These are phyloP conservation scores for Casuarina cunninghamiana DNA, from an alignment of 306 rosid species.

Conservation along the genomic window DNA sequence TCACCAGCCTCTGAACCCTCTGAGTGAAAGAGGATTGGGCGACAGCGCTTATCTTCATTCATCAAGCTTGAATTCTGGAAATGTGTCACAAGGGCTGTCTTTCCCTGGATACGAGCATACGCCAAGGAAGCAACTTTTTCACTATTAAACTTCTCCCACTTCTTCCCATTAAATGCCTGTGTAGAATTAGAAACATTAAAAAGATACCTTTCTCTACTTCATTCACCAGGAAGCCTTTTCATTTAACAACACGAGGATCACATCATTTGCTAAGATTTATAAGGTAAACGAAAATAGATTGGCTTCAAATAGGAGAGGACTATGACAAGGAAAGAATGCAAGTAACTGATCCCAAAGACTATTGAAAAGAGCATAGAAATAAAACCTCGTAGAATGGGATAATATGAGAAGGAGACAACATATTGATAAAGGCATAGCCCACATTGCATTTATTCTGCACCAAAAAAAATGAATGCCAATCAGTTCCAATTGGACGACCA, in stretches of 20 bases:
- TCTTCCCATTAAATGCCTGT: slow-evolving; percentile 93
- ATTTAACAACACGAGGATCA: slow-evolving; percentile 7
- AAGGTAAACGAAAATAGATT: slow-evolving; percentile 6
- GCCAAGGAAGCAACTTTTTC: slow-evolving; percentile 98
- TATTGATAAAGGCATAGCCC: slow-evolving; percentile 98
- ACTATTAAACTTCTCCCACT: slow-evolving; percentile 99
- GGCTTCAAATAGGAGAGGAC: slow-evolving; percentile 9
- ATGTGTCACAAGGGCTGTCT: slow-evolving; percentile 89
- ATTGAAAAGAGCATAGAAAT: neutral
- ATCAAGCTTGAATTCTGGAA: slow-evolving; percentile 97
- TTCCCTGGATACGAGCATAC: slow-evolving; percentile 97
- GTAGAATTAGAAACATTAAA: slow-evolving; percentile 16
- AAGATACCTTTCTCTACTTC: neutral
- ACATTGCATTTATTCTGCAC: slow-evolving; percentile 97
- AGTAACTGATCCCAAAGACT: slow-evolving; percentile 7
- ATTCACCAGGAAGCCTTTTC: slow-evolving; percentile 1
- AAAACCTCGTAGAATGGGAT: slow-evolving; percentile 77
- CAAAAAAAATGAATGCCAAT: slow-evolving; percentile 14
- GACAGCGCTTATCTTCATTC: slow-evolving; percentile 98
- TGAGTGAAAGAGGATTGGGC: slow-evolving; percentile 89
- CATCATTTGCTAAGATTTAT: slow-evolving; percentile 17
- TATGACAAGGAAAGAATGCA: slow-evolving; percentile 19
- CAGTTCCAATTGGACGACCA: slow-evolving; percentile 15
- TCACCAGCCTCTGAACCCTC: slow-evolving; percentile 83
- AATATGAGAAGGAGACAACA: slow-evolving; percentile 87